phyloP scores from a whole-genome alignment of 495 filamentous ascomycete species.

The Wilcoxina mikolae region DNA sequence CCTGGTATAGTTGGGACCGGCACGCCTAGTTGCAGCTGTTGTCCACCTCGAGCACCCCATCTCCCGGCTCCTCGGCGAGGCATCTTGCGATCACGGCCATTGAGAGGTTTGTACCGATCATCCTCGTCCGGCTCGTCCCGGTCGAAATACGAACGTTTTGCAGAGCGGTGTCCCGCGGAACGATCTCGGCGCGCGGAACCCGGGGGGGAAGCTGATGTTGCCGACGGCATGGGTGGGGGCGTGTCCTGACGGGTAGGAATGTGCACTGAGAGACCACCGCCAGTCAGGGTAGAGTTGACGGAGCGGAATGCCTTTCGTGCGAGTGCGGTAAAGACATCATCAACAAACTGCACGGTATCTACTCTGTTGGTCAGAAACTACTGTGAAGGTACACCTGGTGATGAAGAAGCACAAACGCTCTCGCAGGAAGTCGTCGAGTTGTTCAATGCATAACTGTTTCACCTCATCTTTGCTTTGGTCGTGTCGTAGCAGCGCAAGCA shows the following conservation, averaged over 20 bases:
- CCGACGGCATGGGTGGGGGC: background rate
- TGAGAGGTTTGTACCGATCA: background rate
- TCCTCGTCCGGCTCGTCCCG: slow-evolving; percentile 37
- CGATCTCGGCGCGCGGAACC: slow-evolving; percentile 7
- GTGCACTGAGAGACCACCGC: slow-evolving; percentile 12
- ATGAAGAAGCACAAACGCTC: slow-evolving; percentile 44
- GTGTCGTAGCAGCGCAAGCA: slow-evolving; percentile 72
- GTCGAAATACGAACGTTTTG: slow-evolving; percentile 42
- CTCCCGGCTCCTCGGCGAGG: slow-evolving; percentile 45
- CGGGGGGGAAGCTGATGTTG: slow-evolving; percentile 7
- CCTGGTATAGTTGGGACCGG: background rate
- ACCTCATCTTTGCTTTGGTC: slow-evolving; percentile 64
- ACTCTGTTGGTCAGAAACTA: background rate
- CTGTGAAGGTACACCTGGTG: background rate
- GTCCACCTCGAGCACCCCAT: background rate
- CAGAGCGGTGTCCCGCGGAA: slow-evolving; percentile 23
- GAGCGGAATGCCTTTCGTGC: slow-evolving; percentile 48
- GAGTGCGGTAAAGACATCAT: slow-evolving; percentile 66
- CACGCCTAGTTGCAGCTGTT: background rate
- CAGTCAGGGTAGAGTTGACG: slow-evolving; percentile 33
- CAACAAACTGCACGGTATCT: slow-evolving; percentile 67
- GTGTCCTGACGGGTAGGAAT: background rate
- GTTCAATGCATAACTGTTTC: slow-evolving; percentile 55
- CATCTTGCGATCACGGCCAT: slow-evolving; percentile 42
- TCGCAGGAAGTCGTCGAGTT: slow-evolving; percentile 75